Evolutionary conservation across 768 basidiomycete genomes (phyloP).

Genomic region (Coprinopsis marcescibilis): DNA sequence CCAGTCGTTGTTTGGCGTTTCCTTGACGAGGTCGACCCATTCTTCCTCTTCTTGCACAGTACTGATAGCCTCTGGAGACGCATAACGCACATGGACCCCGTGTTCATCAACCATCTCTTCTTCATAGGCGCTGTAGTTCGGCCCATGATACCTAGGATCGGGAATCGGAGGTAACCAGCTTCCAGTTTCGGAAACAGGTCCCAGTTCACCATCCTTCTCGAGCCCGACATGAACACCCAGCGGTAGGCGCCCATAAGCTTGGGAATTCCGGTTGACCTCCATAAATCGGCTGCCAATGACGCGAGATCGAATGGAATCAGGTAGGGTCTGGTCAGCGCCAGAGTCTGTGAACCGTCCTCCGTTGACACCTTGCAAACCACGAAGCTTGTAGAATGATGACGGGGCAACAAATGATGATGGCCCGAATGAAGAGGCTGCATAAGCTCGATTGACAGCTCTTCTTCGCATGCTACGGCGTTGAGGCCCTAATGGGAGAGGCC

Average conservation of each 20-base stretch:
- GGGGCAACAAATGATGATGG: conserved; percentile 78
- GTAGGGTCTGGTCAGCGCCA: conserved; percentile 36
- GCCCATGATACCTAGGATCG: conserved; percentile 49
- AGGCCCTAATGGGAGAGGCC: conserved; percentile 52
- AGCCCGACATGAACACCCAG: conserved; percentile 53
- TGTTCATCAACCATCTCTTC: conserved; percentile 33
- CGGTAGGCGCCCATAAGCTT: conserved; percentile 51
- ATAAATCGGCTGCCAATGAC: conserved; percentile 66
- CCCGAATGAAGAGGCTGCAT: conserved; percentile 62
- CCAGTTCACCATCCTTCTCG: conserved; percentile 45
- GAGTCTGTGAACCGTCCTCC: conserved; percentile 52
- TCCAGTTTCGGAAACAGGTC: conserved; percentile 27
- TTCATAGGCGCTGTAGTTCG: conserved; percentile 40
- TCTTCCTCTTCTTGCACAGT: conserved; percentile 30
- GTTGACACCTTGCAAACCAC: conserved; percentile 52
- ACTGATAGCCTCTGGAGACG: not conserved
- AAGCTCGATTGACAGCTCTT: conserved; percentile 56
- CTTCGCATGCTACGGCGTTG: conserved; percentile 35
- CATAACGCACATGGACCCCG: conserved; percentile 19
- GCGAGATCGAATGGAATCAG: conserved; percentile 57
- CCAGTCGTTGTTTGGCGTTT: conserved; percentile 34
- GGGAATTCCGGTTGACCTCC: conserved; percentile 61
- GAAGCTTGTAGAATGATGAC: conserved; percentile 73
- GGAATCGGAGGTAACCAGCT: conserved; percentile 41
- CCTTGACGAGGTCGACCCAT: conserved; percentile 56